Evolutionary conservation across 2,329 filamentous ascomycete species (phyloP), one percentile per base, ranked within the genome.

Genomic region (Huntiella bhutanensis): DNA sequence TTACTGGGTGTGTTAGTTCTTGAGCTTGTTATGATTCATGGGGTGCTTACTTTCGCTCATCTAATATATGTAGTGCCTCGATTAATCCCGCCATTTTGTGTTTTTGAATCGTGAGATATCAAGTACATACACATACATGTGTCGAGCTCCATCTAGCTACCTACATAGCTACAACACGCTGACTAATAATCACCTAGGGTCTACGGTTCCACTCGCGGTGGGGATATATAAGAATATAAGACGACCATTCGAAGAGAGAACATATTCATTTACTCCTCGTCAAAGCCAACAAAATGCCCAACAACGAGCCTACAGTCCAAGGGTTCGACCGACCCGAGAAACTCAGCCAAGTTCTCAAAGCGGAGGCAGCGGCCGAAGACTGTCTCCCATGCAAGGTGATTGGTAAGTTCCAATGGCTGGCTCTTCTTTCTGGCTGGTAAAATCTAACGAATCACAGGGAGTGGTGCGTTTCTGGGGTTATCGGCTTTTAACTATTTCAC

Each of bases 1-100:
- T 75, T 80, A 64, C 87, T 94, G 54, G 36, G 43, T 17, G 38
- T 32, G n/a, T 55, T 41, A 10, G 16, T 43, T 34, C 41, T 32
- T 33, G 19, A 12, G 46, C 48, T 17, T 4, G 40, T 15, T 15
- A 2, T 10, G 22, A n/a, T 10, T 33, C 33, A 4, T 13, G 39
- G 33, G 37, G 33, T 33, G 56, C 72, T 58, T 67, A 93, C 87
- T 87, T 85, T 65, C 87, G 77, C 68, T 95, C 87, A 73, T 96
- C 87, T 63, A 82, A 95, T 60, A 98, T 86, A 68, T 96, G 88
- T 58, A 98, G 71, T 60, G 88, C 91, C 69, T 96, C 88, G 59
- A 98, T 82, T 59, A 82, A 77, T 66, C 84, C 77, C 66, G 74
- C 83, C 82, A 87, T 88, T 60, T 63, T 77, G 61, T 28, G 22